Percentiles rank a stretch among this genome's conserved stretches.
These are phyloP conservation scores for Strobilomyces echinocephalus DNA, from an alignment of 768 basidiomycete genomes.

Conservation along the genomic window DNA sequence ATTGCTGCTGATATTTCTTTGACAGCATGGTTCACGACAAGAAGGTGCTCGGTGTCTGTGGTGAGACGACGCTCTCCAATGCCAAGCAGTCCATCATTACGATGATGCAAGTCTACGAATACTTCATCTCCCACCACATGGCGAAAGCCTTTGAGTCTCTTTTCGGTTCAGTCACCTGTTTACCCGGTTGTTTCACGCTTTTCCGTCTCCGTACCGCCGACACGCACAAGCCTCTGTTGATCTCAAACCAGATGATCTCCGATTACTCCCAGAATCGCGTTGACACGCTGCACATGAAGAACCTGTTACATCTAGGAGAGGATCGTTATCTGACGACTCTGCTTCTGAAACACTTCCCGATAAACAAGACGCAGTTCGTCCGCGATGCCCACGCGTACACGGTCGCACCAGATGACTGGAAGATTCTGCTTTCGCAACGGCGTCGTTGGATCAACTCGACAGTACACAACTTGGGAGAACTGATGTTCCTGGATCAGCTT, in stretches of 20 bases:
- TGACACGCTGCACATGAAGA: slow-evolving; percentile 98
- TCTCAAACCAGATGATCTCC: slow-evolving; percentile 83
- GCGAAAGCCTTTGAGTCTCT: slow-evolving; percentile 97
- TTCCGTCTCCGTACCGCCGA: slow-evolving; percentile 94
- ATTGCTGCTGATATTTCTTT: background rate
- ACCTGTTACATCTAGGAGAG: slow-evolving; percentile 94
- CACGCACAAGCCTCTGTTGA: slow-evolving; percentile 90
- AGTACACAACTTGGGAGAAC: slow-evolving; percentile 91
- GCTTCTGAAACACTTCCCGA: slow-evolving; percentile 91
- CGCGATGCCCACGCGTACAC: slow-evolving; percentile 93
- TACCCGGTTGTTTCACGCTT: slow-evolving; percentile 98
- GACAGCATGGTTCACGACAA: slow-evolving; percentile 94
- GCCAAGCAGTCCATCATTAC: slow-evolving; percentile 93
- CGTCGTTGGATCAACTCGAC: slow-evolving; percentile 99
- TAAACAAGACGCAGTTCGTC: slow-evolving; percentile 92
- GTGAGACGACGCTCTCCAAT: slow-evolving; percentile 90
- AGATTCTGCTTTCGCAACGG: slow-evolving; percentile 88
- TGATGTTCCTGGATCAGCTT: slow-evolving; percentile 85
- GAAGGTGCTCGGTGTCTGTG: slow-evolving; percentile 90
- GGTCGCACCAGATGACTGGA: slow-evolving; percentile 94
- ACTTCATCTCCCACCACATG: slow-evolving; percentile 98
- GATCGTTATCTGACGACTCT: slow-evolving; percentile 98
- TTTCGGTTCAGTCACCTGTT: slow-evolving; percentile 96
- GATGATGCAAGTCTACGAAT: slow-evolving; percentile 99
- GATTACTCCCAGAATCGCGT: slow-evolving; percentile 96